Conservation (phyloP, 208 protist genomes). For the Borovskyia barvae region DNA sequence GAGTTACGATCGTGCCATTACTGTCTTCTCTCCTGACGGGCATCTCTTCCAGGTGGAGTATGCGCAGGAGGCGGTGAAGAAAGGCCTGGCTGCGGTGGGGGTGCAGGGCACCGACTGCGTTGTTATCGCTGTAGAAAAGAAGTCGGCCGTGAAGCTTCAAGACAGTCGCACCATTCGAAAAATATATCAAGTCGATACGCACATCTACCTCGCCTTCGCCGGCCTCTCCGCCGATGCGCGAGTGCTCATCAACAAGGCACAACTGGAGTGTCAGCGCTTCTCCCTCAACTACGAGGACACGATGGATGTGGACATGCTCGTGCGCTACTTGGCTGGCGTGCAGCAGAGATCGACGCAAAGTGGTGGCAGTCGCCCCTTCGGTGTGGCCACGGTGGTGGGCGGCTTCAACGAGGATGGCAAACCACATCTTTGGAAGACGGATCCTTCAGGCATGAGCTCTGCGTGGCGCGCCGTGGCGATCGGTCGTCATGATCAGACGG, state of each 20-base stretch:
- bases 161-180: conserved; percentile 99
- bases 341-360: conserved; percentile 99
- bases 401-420: conserved; percentile 97
- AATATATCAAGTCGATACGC: conserved; percentile 98
- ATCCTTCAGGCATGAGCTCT: conserved; percentile 85
- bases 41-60: conserved; percentile 99
- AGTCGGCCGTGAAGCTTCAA: conserved; percentile 98
- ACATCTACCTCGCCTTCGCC: conserved; percentile 98
- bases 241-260: conserved; percentile 98
- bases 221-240: conserved; percentile 98
- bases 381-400: conserved; percentile 98
- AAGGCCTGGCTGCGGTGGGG: conserved; percentile 91
- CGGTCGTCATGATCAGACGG: conserved; percentile 96
- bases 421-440: conserved; percentile 91
- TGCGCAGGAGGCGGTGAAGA: conserved; percentile 99
- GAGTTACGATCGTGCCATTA: conserved; percentile 99
- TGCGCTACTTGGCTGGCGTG: conserved; percentile 96
- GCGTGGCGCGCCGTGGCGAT: conserved; percentile 80
- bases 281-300: conserved; percentile 98
- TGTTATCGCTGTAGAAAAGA: conserved; percentile 99
- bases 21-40: conserved; percentile 99
- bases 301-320: conserved; percentile 97
- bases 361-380: conserved; percentile 98
- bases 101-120: conserved; percentile 88
- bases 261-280: conserved; percentile 99